Percentiles rank a stretch among this genome's conserved stretches.
phyloP scores from a whole-genome alignment of 495 filamentous ascomycete genomes.

The Opeltia flavorubescens region DNA sequence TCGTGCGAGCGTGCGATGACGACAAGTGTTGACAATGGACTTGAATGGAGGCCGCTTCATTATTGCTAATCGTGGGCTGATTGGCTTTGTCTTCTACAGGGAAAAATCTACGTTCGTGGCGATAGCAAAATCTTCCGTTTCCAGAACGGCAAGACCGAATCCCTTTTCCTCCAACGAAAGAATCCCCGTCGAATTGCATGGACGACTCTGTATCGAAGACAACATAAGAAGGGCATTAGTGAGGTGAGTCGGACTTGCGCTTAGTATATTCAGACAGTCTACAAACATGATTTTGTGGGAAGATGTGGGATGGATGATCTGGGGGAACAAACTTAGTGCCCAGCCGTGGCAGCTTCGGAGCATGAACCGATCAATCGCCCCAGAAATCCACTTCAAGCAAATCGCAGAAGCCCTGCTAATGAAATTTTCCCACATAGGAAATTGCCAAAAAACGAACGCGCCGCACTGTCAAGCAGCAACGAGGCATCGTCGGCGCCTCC shows the following conservation, averaged over 20 bases:
- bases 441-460: conserved; percentile 98
- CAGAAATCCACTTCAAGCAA: neutral
- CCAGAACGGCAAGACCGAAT: conserved; percentile 99
- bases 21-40: neutral
- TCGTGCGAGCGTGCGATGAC: neutral
- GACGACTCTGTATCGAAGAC: conserved; percentile 93
- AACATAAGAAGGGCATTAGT: conserved; percentile 99
- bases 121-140: conserved; percentile 99
- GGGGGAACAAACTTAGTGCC: too few relatives aligned
- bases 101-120: conserved; percentile 96
- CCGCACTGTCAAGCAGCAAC: conserved; percentile 95
- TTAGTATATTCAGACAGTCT: neutral
- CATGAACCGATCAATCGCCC: too few relatives aligned
- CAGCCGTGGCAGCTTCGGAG: too few relatives aligned
- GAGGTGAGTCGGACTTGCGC: conserved; percentile 69
- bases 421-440: conserved; percentile 49
- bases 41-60: neutral
- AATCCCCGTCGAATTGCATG: conserved; percentile 98
- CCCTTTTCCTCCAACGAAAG: conserved; percentile 99
- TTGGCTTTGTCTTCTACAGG: conserved; percentile 33
- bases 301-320: neutral
- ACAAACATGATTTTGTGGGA: neutral
- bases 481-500: conserved; percentile 95
- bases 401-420: neutral
- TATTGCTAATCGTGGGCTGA: neutral